These are phyloP conservation scores for Guadua angustifolia DNA, from an alignment of 176 grass and related monocot genomes.

Conservation along the genomic window DNA sequence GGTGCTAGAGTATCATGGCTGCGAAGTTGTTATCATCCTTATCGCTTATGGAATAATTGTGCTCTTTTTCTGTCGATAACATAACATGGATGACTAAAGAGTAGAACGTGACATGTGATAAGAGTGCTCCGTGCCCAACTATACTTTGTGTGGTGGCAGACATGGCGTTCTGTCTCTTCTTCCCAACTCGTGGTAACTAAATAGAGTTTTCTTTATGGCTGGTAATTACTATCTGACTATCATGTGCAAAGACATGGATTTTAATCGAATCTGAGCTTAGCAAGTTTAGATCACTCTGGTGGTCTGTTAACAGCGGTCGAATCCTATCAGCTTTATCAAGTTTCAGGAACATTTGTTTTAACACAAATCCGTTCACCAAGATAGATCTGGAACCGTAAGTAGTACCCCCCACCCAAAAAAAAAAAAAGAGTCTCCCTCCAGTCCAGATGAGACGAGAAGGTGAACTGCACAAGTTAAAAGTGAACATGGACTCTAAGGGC, in stretches of 20 bases:
- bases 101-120: background rate
- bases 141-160: background rate
- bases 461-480: conserved; percentile 9
- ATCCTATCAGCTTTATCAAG: background rate
- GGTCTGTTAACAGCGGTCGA: background rate
- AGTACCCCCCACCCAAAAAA: too few relatives aligned
- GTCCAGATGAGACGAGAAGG: background rate
- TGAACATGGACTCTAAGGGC: conserved; percentile 46
- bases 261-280: background rate
- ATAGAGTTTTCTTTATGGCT: background rate
- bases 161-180: background rate
- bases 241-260: background rate
- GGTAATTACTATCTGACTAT: background rate
- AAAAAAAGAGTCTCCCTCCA: background rate
- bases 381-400: background rate
- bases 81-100: background rate
- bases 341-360: conserved; percentile 1
- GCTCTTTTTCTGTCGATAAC: background rate
- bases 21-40: background rate
- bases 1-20: conserved; percentile 1
- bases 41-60: background rate
- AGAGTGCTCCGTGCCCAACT: background rate
- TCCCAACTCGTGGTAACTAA: background rate
- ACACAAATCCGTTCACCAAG: background rate
- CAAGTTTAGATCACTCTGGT: background rate